phyloP scores from a whole-genome alignment of 192 early-diverging fungal genomes.

The Phycomyces blakesleeanus region DNA sequence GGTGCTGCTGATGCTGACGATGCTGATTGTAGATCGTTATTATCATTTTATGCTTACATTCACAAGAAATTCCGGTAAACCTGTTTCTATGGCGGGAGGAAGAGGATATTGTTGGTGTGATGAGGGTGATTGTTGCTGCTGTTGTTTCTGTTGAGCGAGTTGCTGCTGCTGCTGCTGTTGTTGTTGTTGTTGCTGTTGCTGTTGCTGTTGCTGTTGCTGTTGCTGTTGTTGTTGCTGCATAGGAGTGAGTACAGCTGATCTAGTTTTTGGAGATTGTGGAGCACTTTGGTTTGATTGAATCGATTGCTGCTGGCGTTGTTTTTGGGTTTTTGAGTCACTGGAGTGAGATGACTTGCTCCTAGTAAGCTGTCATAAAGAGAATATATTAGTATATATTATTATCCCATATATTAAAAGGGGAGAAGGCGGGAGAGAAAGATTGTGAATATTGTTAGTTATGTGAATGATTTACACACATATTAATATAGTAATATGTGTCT shows the following conservation, averaged over 20 bases:
- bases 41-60: background rate
- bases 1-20: background rate
- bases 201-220: background rate
- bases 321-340: background rate
- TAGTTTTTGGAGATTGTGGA: background rate
- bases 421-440: slow-evolving; percentile 1
- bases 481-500: background rate
- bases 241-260: background rate
- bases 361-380: slow-evolving; percentile 7
- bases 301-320: background rate
- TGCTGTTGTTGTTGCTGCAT: background rate
- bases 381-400: slow-evolving; percentile 1
- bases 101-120: background rate
- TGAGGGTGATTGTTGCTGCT: background rate
- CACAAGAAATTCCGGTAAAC: background rate
- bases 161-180: too few relatives aligned
- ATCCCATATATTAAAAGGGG: background rate
- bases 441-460: background rate
- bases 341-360: slow-evolving; percentile 7
- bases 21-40: background rate
- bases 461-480: background rate
- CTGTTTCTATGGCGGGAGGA: background rate
- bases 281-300: background rate
- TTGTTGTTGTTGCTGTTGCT: too few relatives aligned
- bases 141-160: too few relatives aligned